phyloP scores from a whole-genome alignment of 202 grass and related monocot species.

The Bolboschoenoplectus hybrid region DNA sequence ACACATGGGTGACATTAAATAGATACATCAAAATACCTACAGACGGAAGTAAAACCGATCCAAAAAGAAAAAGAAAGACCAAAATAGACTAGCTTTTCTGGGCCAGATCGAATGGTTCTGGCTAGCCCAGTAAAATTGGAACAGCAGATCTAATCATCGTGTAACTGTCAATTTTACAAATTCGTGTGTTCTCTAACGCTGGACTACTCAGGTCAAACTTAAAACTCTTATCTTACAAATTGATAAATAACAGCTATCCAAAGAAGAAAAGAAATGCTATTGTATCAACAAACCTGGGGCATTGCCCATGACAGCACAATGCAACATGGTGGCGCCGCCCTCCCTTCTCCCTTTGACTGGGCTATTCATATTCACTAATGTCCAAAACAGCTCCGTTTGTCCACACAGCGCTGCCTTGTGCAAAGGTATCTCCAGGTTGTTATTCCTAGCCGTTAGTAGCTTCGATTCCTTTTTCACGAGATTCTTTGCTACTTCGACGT shows the following conservation, averaged over 20 bases:
- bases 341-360: background rate
- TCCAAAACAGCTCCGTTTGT: slow-evolving; percentile 6
- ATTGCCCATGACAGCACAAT: slow-evolving; percentile 47
- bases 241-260: background rate
- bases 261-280: background rate
- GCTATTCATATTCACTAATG: background rate
- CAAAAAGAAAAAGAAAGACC: background rate
- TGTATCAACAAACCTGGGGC: slow-evolving; percentile 25
- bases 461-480: background rate
- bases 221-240: background rate
- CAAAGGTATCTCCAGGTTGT: slow-evolving; percentile 10
- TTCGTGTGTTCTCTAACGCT: background rate
- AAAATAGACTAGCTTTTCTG: background rate
- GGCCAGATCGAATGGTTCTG: background rate
- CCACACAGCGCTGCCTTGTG: slow-evolving; percentile 9
- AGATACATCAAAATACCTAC: background rate
- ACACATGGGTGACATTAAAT: background rate
- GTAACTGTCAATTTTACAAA: no score
- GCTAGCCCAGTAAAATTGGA: background rate
- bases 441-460: background rate
- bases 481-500: background rate
- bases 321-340: slow-evolving; percentile 35
- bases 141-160: no score
- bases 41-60: background rate
- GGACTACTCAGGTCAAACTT: background rate